Evolutionary conservation across 176 grass and related monocot genomes (phyloP).

Genomic region (Musa troglodytarum): DNA sequence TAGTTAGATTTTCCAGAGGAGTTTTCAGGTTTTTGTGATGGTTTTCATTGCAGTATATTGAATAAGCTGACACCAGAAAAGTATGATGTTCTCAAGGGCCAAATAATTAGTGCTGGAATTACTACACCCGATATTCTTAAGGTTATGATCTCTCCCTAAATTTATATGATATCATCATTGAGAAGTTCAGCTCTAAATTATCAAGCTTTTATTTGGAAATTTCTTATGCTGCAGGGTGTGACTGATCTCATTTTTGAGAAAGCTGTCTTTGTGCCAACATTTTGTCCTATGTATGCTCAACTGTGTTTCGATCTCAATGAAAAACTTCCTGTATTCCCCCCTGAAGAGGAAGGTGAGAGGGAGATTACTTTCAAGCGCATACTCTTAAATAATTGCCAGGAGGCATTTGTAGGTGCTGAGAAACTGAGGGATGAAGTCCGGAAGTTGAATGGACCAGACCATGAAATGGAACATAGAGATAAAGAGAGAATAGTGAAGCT

Average conservation of each 20-base stretch:
- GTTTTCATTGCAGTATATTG: conserved; percentile 4
- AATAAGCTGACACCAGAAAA: conserved; percentile 10
- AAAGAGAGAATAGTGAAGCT: conserved; percentile 16
- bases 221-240: background rate
- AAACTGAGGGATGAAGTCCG: conserved; percentile 2
- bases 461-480: background rate
- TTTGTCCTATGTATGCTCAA: conserved; percentile 12
- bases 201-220: background rate
- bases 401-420: conserved; percentile 13
- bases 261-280: conserved; percentile 5
- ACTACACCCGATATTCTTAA: background rate
- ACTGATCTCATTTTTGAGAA: conserved; percentile 9
- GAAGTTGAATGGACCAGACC: background rate
- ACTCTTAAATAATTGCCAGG: conserved; percentile 10
- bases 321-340: background rate
- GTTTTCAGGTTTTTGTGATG: background rate
- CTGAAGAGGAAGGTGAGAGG: background rate
- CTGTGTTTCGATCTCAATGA: conserved; percentile 5
- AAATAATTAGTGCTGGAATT: conserved; percentile 6
- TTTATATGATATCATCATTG: background rate
- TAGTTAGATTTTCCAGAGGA: background rate
- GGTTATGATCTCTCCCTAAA: background rate
- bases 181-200: background rate
- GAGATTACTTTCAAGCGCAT: conserved; percentile 10
- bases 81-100: conserved; percentile 9